These are phyloP conservation scores for Talaromyces sp. DNA, from an alignment of 2,329 filamentous ascomycete species.

Conservation along the genomic window DNA sequence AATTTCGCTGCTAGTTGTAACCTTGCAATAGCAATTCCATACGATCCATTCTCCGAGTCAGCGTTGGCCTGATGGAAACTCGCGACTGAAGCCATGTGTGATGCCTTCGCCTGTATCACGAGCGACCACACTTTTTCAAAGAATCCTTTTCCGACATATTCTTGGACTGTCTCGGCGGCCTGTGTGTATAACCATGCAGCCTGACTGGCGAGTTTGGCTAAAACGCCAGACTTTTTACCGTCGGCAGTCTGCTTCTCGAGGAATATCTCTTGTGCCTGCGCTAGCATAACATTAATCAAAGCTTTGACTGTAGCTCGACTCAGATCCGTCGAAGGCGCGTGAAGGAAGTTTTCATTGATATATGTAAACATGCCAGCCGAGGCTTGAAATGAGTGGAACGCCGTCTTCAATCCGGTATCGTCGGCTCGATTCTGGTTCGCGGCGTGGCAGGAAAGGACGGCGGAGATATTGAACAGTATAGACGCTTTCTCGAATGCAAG, in stretches of 20 bases:
- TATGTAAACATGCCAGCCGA: slow-evolving; percentile 99
- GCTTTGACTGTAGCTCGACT: slow-evolving; percentile 95
- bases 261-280: slow-evolving; percentile 95
- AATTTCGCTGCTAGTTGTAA: slow-evolving; percentile 76
- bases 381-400: slow-evolving; percentile 97
- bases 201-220: slow-evolving; percentile 92
- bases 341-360: slow-evolving; percentile 98
- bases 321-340: slow-evolving; percentile 93
- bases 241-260: slow-evolving; percentile 93
- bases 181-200: slow-evolving; percentile 85
- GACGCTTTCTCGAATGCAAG: slow-evolving; percentile 97
- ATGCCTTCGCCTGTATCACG: slow-evolving; percentile 70
- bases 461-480: slow-evolving; percentile 99
- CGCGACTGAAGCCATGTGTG: slow-evolving; percentile 78
- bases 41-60: slow-evolving; percentile 83
- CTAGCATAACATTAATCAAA: slow-evolving; percentile 86
- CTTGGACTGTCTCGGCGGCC: slow-evolving; percentile 83
- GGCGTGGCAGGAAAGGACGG: slow-evolving; percentile 92
- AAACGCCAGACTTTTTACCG: slow-evolving; percentile 83
- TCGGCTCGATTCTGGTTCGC: slow-evolving; percentile 89
- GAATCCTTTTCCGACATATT: slow-evolving; percentile 84
- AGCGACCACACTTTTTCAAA: slow-evolving; percentile 94
- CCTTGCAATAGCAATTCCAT: slow-evolving; percentile 80
- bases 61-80: slow-evolving; percentile 92
- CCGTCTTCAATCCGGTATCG: slow-evolving; percentile 88